These are phyloP conservation scores for Trametes sp. DNA, from an alignment of 1,284 basidiomycete genomes.

Conservation along the genomic window DNA sequence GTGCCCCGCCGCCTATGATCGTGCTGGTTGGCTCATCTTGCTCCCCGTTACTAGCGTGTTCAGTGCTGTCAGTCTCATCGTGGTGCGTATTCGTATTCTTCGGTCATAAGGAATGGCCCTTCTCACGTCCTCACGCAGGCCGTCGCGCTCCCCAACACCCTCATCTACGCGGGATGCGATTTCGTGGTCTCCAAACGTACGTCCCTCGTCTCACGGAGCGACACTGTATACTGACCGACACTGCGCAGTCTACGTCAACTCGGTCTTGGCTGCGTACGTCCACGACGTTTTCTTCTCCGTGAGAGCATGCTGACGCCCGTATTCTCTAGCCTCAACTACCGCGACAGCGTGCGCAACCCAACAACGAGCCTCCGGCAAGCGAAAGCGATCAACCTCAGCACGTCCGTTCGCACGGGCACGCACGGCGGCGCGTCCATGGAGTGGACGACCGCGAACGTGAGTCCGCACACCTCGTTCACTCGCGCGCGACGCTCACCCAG, in stretches of 20 bases:
- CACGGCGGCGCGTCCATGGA: neutral
- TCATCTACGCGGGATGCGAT: conserved; percentile 12
- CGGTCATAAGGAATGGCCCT: neutral
- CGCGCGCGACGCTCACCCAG: no score
- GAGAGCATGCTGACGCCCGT: neutral
- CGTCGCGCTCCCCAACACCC: neutral
- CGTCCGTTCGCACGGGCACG: neutral
- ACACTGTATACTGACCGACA: neutral
- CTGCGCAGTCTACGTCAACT: conserved; percentile 15
- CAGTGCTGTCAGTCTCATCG: conserved; percentile 11
- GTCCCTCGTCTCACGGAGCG: neutral
- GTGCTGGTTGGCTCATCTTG: neutral
- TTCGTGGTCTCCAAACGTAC: conserved; percentile 15
- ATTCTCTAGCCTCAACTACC: neutral
- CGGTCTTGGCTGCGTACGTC: conserved; percentile 16
- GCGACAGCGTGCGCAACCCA: conserved; percentile 1
- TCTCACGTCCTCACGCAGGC: neutral
- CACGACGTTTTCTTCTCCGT: neutral
- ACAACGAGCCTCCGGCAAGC: neutral
- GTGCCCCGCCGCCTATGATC: neutral
- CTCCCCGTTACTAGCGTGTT: conserved; percentile 2
- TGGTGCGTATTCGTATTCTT: conserved; percentile 1
- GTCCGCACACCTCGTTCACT: neutral
- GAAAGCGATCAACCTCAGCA: conserved; percentile 1
- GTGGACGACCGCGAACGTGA: conserved; percentile 1